Evolutionary conservation across 2,329 filamentous ascomycete species (phyloP), one percentile per base, ranked within the genome.

Genomic region (Fusarium sp.): DNA sequence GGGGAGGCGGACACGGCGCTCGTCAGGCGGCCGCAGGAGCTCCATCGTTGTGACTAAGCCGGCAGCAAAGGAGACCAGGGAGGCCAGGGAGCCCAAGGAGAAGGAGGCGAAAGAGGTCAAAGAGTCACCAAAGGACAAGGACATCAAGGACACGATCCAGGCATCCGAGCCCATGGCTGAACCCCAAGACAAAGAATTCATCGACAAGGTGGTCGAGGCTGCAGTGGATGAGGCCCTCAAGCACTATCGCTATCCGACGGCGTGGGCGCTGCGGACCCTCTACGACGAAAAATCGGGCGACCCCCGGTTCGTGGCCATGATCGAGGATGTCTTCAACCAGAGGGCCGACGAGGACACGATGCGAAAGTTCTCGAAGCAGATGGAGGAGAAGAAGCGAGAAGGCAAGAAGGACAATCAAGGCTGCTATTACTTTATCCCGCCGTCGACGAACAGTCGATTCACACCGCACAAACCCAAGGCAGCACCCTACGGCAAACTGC

Each of bases 141-240:
- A 75, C 58, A 61, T 69, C 65, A 58, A 61, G 64, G 63, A 75
- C 62, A 43, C 75, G 62, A 70, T 56, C 35, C 72, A 73, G 37
- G 72, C 66, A 38, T 70, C 74, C 64, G 61, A 76, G 50, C 59
- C 32, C 45, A 47, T 69, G 64, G 52, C 70, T 61, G 79, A 81
- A 33, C 73, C 78, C 2, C 76, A 80, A 40, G 84, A 86, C 71
- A 86, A 84, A 70, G 86, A 86, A 43, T 79, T 85, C 37, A 84
- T 85, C 30, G 88, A 88, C 75, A 86, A 83, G 76, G 86, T 90
- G 32, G 84, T 92, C 43, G 87, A 90, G 79, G 78, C 81, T 35
- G 89, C 89, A n/a, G 88, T 91, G 33, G 86, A 90, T 11, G 86
- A 90, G 76, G 90, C 90, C 6, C 80, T 92, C 58, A 82, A 85